Base-by-base conservation (phyloP, 1,284 basidiomycete genomes). In the Phellopilus nigrolimitatus region DNA sequence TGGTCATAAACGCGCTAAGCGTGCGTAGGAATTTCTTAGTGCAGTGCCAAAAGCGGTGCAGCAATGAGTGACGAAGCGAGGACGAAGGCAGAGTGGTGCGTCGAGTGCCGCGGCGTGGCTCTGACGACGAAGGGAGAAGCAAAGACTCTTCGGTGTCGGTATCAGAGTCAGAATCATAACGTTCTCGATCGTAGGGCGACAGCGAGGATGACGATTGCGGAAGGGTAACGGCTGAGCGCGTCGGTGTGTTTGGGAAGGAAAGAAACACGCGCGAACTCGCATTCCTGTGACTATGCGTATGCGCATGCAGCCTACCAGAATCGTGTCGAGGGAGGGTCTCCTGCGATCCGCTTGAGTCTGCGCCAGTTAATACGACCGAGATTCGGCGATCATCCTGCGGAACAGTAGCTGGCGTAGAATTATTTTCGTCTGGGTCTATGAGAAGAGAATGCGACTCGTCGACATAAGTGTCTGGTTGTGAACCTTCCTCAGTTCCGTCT, bases 1-100 rank as follows among this genome's bases (percentile, higher is more conserved):
- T 82, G 0, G 91, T 94, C 91, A 95, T 92, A 70, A 95, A 94
- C 22, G 76, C 74, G 61, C 79, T 79, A 58, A 93, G 66, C 0
- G 69, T 69, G n/a, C 63, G 63, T 62, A 74, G 72, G 6, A 61
- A 38, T 10, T 65, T 65, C 13, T 56, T 57, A 2, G 68, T 22
- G 21, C 64, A 66, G n/a, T 62, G 64, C 46, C 65, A 62, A 6
- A 62, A 33, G 31, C 68, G 68, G 4, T 69, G 68, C 8, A 64
- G 50, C 31, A 64, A 60, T 2, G 66, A 64, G 15, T 63, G 68
- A 59, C 62, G 64, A 30, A 59, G 56, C 12, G 68, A 57, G 21
- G 66, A 63, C 0, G 64, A 59, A 19, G 70, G 66, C 36, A 13
- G 40, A 12, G 40, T 7, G 3, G 40, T 13, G 3, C n/a, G n/a